Conservation (phyloP, 1,139 yeast genomes). For the Saccharomyces pastorianus region DNA sequence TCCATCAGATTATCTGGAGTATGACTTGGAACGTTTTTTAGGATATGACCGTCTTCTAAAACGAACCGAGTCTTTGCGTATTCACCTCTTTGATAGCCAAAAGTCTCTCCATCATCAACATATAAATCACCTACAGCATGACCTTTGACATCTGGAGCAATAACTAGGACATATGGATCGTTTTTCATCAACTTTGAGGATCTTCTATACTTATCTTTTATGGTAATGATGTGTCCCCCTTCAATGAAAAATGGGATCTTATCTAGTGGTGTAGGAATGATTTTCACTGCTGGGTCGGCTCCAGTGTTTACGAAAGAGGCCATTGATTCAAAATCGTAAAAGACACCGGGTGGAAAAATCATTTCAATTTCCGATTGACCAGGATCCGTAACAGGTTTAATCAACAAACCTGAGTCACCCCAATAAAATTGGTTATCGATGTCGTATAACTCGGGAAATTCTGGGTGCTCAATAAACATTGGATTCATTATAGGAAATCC, state of each 20-base stretch:
- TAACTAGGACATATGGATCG: constrained; percentile 76
- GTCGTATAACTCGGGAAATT: constrained; percentile 39
- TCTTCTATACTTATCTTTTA: constrained; percentile 70
- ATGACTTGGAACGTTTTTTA: constrained; percentile 21
- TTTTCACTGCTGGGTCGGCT: not conserved
- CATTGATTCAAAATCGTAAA: constrained; percentile 36
- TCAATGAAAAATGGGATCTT: constrained; percentile 66
- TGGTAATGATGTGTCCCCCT: constrained; percentile 69
- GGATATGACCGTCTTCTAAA: constrained; percentile 17
- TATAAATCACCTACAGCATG: constrained; percentile 58
- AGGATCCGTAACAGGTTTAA: constrained; percentile 71
- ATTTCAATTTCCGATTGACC: constrained; percentile 40
- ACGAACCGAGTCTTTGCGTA: not conserved
- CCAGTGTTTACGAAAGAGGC: constrained; percentile 35
- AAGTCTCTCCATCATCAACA: constrained; percentile 79
- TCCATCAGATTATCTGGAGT: constrained; percentile 7
- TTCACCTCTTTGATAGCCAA: constrained; percentile 42
- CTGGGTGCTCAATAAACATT: constrained; percentile 57
- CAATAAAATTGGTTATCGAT: constrained; percentile 81
- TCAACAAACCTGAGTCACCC: constrained; percentile 65
- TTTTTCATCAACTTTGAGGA: constrained; percentile 64
- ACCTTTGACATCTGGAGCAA: constrained; percentile 49
- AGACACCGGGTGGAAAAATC: constrained; percentile 55
- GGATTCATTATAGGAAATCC: constrained; percentile 78
- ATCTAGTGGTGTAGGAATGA: constrained; percentile 44